phyloP scores from a whole-genome alignment of 2,329 filamentous ascomycete species.

The Cercospora canescens region DNA sequence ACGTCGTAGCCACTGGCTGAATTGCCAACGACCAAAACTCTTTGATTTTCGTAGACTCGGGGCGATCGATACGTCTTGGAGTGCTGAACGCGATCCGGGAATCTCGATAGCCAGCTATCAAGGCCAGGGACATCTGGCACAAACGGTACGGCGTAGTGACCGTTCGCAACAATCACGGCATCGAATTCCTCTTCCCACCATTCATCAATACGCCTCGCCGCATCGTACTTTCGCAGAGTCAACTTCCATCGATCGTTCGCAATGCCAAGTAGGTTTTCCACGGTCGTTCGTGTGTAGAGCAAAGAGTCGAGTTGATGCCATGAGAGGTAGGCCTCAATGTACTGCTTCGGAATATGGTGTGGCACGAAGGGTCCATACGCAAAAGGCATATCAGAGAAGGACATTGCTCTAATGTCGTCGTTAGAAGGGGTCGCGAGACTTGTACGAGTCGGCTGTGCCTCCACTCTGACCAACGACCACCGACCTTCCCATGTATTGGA shows the following conservation, averaged over 20 bases:
- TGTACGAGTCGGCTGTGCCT: too few species aligned
- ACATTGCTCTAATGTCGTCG: conserved; percentile 46
- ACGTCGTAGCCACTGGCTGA: conserved; percentile 38
- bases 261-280: conserved; percentile 50
- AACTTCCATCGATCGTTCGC: conserved; percentile 47
- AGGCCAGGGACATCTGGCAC: conserved; percentile 51
- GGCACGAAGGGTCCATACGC: conserved; percentile 59
- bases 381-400: conserved; percentile 55
- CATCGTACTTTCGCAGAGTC: conserved; percentile 50
- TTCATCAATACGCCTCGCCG: conserved; percentile 45
- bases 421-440: not conserved
- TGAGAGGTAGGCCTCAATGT: conserved; percentile 58
- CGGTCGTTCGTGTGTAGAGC: conserved; percentile 53
- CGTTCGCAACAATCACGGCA: conserved; percentile 36
- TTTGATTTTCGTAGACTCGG: conserved; percentile 20
- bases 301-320: conserved; percentile 49
- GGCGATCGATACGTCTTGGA: conserved; percentile 43
- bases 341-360: conserved; percentile 56
- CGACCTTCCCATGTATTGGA: not conserved
- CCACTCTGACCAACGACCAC: not conserved
- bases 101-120: conserved; percentile 57
- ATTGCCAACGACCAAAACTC: conserved; percentile 34
- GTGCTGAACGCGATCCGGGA: conserved; percentile 46
- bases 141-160: conserved; percentile 37
- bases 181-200: conserved; percentile 58